These are phyloP conservation scores for Candida tropicalis DNA, from an alignment of 1,139 yeast species.

Conservation along the genomic window DNA sequence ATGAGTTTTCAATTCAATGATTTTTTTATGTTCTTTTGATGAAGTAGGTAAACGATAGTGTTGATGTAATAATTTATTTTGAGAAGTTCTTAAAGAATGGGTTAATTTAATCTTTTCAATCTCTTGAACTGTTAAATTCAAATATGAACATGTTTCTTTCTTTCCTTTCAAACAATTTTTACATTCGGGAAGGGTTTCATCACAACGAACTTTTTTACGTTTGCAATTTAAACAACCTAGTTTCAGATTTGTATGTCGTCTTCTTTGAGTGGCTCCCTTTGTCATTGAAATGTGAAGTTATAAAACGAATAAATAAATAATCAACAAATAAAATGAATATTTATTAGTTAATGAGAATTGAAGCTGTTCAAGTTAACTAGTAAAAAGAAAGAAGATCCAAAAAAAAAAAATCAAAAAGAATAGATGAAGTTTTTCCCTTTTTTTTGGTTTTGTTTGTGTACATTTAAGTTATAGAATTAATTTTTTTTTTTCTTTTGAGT, in stretches of 20 bases:
- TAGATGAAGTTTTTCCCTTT: no score
- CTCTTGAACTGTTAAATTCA: constrained; percentile 26
- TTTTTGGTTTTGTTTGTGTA: no score
- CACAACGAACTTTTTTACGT: constrained; percentile 48
- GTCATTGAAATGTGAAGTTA: background rate
- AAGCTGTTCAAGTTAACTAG: no score
- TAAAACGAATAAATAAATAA: no score
- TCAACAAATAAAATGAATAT: no score
- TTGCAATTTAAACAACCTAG: constrained; percentile 49
- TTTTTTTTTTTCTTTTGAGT: constrained; percentile 4
- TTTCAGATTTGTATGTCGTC: constrained; percentile 46
- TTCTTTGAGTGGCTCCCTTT: constrained; percentile 23
- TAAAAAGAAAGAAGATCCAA: no score
- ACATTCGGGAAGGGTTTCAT: constrained; percentile 47
- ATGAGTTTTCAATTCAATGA: background rate
- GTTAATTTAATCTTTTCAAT: constrained; percentile 30
- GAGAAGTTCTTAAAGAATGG: constrained; percentile 32
- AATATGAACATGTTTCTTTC: constrained; percentile 36
- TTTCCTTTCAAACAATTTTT: constrained; percentile 39
- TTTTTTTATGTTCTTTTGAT: constrained; percentile 1
- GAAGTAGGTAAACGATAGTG: constrained; percentile 33
- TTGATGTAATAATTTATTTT: constrained; percentile 30
- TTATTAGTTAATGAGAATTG: no score
- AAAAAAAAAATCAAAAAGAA: background rate
- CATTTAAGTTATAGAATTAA: no score